Evolutionary conservation across 805 yeast genomes (phyloP), one percentile per base, ranked within the genome.

Genomic region (Saturnispora serradocipensis): DNA sequence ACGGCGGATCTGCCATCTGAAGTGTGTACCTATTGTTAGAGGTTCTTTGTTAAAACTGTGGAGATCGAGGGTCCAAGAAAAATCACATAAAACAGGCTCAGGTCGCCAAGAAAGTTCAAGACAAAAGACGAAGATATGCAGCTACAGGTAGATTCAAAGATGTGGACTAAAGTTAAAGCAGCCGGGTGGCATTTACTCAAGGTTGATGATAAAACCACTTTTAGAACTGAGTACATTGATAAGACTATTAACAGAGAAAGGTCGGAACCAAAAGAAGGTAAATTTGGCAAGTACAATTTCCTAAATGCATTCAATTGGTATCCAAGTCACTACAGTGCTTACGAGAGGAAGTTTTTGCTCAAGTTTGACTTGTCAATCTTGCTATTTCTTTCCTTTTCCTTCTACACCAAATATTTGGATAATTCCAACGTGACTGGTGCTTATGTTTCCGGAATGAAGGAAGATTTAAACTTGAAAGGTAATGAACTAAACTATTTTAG

Each of bases 361-460:
- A 58, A 55, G 28, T 48, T 55, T 47, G 60, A 58, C 25, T 20
- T 48, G 11, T 45, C 43, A 5, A 50, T 58, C 8, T 43, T 59
- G 9, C 42, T 58, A 9, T 59, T 59, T 38, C 42, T 59, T 5
- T 69, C 74, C 55, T 62, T 72, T 35, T 58, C 70, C 2, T 73
- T 73, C 55, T 73, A 74, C 71, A 72, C 74, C 52, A 81, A 81
- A 56, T 81, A 80, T 61, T 70, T 82, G 32, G 86, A 81, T 62
- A 70, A 82, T 58, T 69, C 77, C 13, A 80, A 80, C 50, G 64
- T 79, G 42, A 66, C 75, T 32, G 75, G 77, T 58, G 86, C 87
- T 2, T 82, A 81, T 60, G 82, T 81, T n/a, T 72, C 80, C 10
- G 87, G 87, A 9, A 78, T 82, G 85, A 73, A 78, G 56, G 80